Base-by-base conservation (phyloP, 2,329 filamentous ascomycete genomes). In the Elsinoe ampelina region DNA sequence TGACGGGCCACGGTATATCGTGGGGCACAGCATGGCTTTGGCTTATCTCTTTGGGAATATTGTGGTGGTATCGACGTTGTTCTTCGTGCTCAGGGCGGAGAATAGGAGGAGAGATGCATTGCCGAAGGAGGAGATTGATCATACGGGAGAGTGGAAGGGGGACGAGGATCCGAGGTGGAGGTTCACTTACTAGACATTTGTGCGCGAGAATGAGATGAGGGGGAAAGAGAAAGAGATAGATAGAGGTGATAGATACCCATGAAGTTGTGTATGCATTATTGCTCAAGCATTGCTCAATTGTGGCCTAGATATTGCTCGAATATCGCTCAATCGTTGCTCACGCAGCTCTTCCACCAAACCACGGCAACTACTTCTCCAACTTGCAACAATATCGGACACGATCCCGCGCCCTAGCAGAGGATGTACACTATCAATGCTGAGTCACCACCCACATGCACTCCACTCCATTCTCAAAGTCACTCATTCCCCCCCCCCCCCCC, bases 1-100 rank as follows among this genome's bases (percentile, higher is more conserved):
- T 1, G 80, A 82, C 26, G 79, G 76, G 0, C 85, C 85, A 1
- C 72, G 82, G 32, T 88, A 81, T 63, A 74, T 83, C 50, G 72
- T 87, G 0, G 85, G 86, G 0, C 85, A 89, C 66, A 78, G 79
- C 0, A 79, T 87, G 62, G 83, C 84, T 0, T 65, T 88, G 42
- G 83, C 74, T 0, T 88, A 88, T 64, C 69, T 87, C 2, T 64
- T 78, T 1, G 77, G 73, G 0, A 86, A 87, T 58, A 70, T 81
- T 1, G 59, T 75, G 0, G 78, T 86, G 0, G 80, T 80, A 0
- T 64, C 67, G 0, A 61, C 76, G 0, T 64, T 86, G 32, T 85
- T 80, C 65, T 69, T 71, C 58, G 67, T 80, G 1, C 66, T 87
- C 59, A 77, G 71, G 48, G 74, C 70, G 57, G 81, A 86, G 67